Percentiles rank a stretch among this genome's conserved stretches.
Conservation (phyloP, 306 rosid genomes). For the Gleditsia sinensis region DNA sequence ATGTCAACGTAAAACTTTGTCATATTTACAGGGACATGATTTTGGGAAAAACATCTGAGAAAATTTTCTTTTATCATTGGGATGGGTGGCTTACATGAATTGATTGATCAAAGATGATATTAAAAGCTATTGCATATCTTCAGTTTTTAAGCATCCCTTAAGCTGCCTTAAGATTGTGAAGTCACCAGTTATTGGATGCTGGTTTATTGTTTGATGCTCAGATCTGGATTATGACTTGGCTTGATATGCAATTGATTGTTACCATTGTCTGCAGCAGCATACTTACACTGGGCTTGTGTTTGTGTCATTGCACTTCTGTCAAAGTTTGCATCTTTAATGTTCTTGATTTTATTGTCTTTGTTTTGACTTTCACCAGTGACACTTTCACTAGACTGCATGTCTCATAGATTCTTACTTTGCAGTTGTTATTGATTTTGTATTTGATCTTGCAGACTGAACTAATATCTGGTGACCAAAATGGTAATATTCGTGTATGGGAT, state of each 20-base stretch:
- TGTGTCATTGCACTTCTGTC: conserved; percentile 17
- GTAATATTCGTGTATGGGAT: conserved; percentile 99
- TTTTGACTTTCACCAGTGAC: conserved; percentile 14
- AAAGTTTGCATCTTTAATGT: conserved; percentile 25
- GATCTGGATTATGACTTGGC: conserved; percentile 29
- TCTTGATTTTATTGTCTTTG: conserved; percentile 8
- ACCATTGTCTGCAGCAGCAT: not conserved
- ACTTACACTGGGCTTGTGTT: not conserved
- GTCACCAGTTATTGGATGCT: not conserved
- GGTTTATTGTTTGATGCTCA: conserved; percentile 18
- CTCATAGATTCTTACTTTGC: conserved; percentile 12
- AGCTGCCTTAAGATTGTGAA: not conserved
- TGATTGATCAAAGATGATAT: not conserved
- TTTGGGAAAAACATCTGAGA: not conserved
- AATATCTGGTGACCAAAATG: conserved; percentile 98
- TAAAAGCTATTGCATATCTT: not conserved
- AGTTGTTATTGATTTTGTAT: conserved; percentile 29
- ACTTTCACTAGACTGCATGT: conserved; percentile 9
- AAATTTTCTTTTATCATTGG: not conserved
- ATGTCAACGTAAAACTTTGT: too few relatives aligned
- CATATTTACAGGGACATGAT: too few relatives aligned
- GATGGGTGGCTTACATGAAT: not conserved
- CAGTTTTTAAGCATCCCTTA: not conserved
- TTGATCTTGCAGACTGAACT: conserved; percentile 81
- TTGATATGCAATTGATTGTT: not conserved